Evolutionary conservation across 1,284 basidiomycete species (phyloP).

Genomic region (Ustilago esculenta): DNA sequence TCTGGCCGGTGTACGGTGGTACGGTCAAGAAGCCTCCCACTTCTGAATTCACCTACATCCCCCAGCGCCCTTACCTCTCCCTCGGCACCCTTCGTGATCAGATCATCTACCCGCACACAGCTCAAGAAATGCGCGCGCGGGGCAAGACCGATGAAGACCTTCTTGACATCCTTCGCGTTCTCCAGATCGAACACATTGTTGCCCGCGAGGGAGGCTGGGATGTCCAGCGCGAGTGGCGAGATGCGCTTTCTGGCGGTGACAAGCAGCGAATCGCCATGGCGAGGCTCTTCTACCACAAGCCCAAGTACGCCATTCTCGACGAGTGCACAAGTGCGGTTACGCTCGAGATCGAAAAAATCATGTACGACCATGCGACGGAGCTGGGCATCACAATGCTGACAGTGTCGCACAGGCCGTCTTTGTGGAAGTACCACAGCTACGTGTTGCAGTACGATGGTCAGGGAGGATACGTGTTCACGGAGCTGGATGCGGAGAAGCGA

Average conservation of each 20-base stretch:
- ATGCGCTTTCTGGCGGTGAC: slow-evolving; percentile 83
- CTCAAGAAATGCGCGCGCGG: slow-evolving; percentile 68
- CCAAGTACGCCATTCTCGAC: slow-evolving; percentile 96
- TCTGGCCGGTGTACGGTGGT: slow-evolving; percentile 97
- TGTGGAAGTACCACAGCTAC: slow-evolving; percentile 92
- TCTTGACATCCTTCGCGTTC: slow-evolving; percentile 77
- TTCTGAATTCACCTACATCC: slow-evolving; percentile 90
- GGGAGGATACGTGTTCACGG: slow-evolving; percentile 77
- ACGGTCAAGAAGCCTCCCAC: slow-evolving; percentile 91
- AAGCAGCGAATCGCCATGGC: slow-evolving; percentile 91
- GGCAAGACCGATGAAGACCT: slow-evolving; percentile 76
- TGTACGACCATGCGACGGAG: slow-evolving; percentile 91
- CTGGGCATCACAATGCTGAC: slow-evolving; percentile 67
- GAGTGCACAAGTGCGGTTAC: slow-evolving; percentile 96
- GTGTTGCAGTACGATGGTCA: slow-evolving; percentile 76
- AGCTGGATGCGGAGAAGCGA: slow-evolving; percentile 89
- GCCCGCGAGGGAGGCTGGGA: slow-evolving; percentile 98
- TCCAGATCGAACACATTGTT: slow-evolving; percentile 88
- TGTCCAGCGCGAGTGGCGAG: slow-evolving; percentile 86
- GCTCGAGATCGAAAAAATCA: slow-evolving; percentile 86
- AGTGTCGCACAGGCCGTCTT: slow-evolving; percentile 73
- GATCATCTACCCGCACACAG: slow-evolving; percentile 81
- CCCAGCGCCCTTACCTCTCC: slow-evolving; percentile 92
- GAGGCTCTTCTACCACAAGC: slow-evolving; percentile 91
- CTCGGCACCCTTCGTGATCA: slow-evolving; percentile 94